These are phyloP conservation scores for Rhizophagus prolifer DNA, from an alignment of 192 early-diverging fungal genomes.

Conservation along the genomic window DNA sequence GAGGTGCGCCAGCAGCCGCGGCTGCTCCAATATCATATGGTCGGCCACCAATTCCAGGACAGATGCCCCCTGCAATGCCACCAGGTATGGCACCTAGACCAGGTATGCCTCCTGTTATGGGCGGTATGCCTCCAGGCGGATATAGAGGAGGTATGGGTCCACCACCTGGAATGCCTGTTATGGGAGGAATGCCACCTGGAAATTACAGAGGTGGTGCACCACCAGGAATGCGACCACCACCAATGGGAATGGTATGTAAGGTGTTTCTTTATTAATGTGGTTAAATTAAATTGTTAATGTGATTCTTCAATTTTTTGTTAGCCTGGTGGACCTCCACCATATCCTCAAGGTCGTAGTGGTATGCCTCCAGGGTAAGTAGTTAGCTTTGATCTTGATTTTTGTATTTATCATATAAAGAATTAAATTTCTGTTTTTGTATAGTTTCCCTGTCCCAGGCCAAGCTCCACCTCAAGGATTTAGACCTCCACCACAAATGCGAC, in stretches of 20 bases:
- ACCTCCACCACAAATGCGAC: slow-evolving; percentile 36
- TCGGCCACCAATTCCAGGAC: slow-evolving; percentile 61
- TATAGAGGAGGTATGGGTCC: slow-evolving; percentile 59
- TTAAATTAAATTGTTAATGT: neutral
- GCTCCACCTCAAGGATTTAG: slow-evolving; percentile 41
- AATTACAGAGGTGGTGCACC: slow-evolving; percentile 54
- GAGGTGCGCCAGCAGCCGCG: slow-evolving; percentile 59
- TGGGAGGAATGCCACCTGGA: slow-evolving; percentile 52
- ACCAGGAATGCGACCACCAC: slow-evolving; percentile 60
- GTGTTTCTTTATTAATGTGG: neutral
- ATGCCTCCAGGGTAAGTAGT: slow-evolving; percentile 10
- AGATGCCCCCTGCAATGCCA: slow-evolving; percentile 56
- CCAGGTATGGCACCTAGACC: slow-evolving; percentile 41
- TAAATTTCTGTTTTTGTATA: slow-evolving; percentile 13
- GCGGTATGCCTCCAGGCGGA: slow-evolving; percentile 40
- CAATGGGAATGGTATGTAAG: slow-evolving; percentile 27
- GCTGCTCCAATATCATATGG: slow-evolving; percentile 77
- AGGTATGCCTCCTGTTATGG: slow-evolving; percentile 17
- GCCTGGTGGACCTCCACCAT: slow-evolving; percentile 27
- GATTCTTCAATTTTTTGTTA: neutral
- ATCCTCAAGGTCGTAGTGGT: slow-evolving; percentile 11
- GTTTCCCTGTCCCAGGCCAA: slow-evolving; percentile 40
- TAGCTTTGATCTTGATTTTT: neutral
- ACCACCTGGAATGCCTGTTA: slow-evolving; percentile 58
- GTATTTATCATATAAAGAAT: neutral